Evolutionary conservation across 352 stramenopile species (phyloP).

Genomic region (Hyaloperonospora arabidopsidis): DNA sequence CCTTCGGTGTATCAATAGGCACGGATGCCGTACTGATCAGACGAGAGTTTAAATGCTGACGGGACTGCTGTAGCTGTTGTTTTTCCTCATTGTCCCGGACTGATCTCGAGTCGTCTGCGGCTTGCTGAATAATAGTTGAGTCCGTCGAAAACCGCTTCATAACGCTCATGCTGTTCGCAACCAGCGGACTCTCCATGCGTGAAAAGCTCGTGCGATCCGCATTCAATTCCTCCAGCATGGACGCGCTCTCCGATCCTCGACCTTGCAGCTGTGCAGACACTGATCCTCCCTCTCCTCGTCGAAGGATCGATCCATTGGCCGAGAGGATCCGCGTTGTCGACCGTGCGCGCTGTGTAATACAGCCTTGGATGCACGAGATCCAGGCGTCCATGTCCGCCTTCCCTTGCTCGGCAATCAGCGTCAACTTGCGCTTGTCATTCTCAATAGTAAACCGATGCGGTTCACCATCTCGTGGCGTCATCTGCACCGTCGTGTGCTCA

Average conservation of each 20-base stretch:
- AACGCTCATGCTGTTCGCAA: constrained; percentile 28
- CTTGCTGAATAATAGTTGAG: constrained; percentile 48
- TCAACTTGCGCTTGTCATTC: constrained; percentile 55
- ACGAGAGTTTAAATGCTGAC: constrained; percentile 33
- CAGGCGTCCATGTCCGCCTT: constrained; percentile 50
- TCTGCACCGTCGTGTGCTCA: constrained; percentile 43
- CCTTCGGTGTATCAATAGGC: constrained; percentile 22
- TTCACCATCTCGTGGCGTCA: constrained; percentile 45
- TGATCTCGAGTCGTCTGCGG: constrained; percentile 42
- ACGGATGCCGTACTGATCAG: constrained; percentile 31
- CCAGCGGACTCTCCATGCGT: constrained; percentile 25
- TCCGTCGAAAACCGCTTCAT: constrained; percentile 71
- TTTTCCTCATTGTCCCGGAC: constrained; percentile 39
- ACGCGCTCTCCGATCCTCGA: constrained; percentile 32
- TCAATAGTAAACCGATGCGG: constrained; percentile 65
- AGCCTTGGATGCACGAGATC: constrained; percentile 53
- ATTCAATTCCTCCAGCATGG: constrained; percentile 34
- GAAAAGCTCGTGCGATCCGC: constrained; percentile 30
- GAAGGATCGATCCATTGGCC: constrained; percentile 33
- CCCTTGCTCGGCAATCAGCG: constrained; percentile 57
- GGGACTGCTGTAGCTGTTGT: constrained; percentile 18
- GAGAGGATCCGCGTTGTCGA: constrained; percentile 16
- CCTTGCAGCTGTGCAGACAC: constrained; percentile 27
- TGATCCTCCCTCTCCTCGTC: constrained; percentile 27
- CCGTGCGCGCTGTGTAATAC: constrained; percentile 31